Evolutionary conservation across 1,139 yeast genomes (phyloP), one percentile per base, ranked within the genome.

Genomic region (Pichiaceae sp.): DNA sequence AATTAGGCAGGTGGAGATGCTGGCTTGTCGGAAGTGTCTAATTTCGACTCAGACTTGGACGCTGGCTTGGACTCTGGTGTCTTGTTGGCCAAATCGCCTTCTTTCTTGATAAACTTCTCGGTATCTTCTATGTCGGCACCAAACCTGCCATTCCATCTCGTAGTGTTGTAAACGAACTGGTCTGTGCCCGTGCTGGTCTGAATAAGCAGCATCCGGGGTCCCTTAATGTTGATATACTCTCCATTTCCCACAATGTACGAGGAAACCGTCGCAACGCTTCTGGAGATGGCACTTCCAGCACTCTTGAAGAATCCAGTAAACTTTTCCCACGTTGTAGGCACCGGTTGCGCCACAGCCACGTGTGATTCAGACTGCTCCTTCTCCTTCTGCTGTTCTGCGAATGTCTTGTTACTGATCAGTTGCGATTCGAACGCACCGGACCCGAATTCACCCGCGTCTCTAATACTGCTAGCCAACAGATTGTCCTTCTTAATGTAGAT

Each of bases 121-220:
- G 50, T 19, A 11, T 30, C 28, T n/a, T 18, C 11, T 9, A 37
- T 20, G 20, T 17, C 35, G 16, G 37, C 40, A 7, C 42, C 36
- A 15, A 45, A 19, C 2, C 29, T 31, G 7, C 27, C 25, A 25
- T 21, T 27, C n/a, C 34, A 32, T n/a, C 38, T 31, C 9, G 17
- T 26, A 16, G 19, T 17, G 17, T 32, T 28, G 16, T 43, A 29
- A 2, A 38, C 37, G 36, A 43, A 47, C 26, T 40, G 41, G 32
- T 49, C 56, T n/a, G 25, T 20, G 3, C 56, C 55, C 5, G 56
- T 37, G 16, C 52, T 52, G 8, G 64, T 56, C 32, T 75, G 79
- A 11, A 77, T 49, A 32, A 77, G 53, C 5, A 77, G 46, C 29
- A 66, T 69, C 39, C 82, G 64, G 14, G 83, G 82, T 0, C 84